phyloP scores from a whole-genome alignment of 257 asterid genomes.

The Paulownia fortunei region DNA sequence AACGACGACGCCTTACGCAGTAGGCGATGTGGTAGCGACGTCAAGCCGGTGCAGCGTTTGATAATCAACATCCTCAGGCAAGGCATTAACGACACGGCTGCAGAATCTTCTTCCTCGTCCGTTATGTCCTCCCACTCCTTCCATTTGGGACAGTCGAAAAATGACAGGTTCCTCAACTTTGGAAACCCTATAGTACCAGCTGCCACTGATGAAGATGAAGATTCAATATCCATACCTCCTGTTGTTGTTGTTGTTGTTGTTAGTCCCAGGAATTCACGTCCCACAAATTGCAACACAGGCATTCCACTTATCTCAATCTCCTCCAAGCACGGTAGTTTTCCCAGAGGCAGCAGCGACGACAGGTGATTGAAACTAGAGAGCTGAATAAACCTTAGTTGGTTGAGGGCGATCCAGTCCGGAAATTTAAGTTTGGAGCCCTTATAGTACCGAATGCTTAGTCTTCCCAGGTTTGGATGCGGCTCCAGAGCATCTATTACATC shows the following conservation, averaged over 20 bases:
- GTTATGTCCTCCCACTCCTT: conserved; percentile 31
- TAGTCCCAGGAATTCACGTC: conserved; percentile 32
- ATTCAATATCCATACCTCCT: too few relatives aligned
- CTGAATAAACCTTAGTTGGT: background rate
- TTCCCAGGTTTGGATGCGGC: conserved; percentile 21
- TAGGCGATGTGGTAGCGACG: too few relatives aligned
- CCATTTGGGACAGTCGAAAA: conserved; percentile 19
- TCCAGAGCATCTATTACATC: conserved; percentile 9
- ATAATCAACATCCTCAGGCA: too few relatives aligned
- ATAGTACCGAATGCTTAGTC: too few relatives aligned
- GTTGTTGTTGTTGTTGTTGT: too few relatives aligned
- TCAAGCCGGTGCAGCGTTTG: too few relatives aligned
- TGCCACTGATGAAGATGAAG: too few relatives aligned
- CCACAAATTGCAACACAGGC: too few relatives aligned
- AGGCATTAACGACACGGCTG: too few relatives aligned
- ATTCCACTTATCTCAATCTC: too few relatives aligned
- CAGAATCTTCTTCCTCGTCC: background rate
- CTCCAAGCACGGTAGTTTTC: conserved; percentile 25
- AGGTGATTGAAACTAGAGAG: background rate
- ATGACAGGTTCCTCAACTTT: conserved; percentile 11
- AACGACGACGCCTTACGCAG: too few relatives aligned
- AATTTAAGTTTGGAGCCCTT: background rate
- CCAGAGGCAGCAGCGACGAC: background rate
- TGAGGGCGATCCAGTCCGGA: background rate
- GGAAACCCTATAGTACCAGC: conserved; percentile 3